Evolutionary conservation across 306 rosid species (phyloP).

Genomic region (Quercus cerris): DNA sequence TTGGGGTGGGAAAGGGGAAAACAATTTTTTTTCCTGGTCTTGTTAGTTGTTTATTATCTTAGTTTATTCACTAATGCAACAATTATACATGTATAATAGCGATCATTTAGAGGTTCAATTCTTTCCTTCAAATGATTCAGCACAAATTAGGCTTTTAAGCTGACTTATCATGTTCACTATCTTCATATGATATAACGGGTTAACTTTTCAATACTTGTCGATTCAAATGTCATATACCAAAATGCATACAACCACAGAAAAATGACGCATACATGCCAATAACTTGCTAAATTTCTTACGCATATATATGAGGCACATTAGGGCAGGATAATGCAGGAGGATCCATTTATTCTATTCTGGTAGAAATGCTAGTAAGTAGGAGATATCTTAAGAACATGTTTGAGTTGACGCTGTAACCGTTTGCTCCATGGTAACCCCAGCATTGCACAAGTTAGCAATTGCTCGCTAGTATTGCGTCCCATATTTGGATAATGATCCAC

Average conservation of each 20-base stretch:
- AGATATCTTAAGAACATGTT: slow-evolving; percentile 28
- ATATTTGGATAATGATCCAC: slow-evolving; percentile 33
- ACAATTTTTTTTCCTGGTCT: too few relatives aligned
- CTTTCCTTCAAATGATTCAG: neutral
- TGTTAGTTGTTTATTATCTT: too few relatives aligned
- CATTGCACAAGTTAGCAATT: slow-evolving; percentile 51
- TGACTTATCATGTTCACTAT: neutral
- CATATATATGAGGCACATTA: neutral
- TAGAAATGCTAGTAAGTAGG: neutral
- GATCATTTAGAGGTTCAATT: neutral
- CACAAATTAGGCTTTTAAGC: neutral
- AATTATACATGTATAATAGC: neutral
- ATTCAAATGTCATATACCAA: neutral
- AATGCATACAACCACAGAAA: neutral
- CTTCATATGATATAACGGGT: neutral
- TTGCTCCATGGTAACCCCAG: slow-evolving; percentile 20
- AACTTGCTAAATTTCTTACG: neutral
- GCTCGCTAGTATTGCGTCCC: slow-evolving; percentile 42
- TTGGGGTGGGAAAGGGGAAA: too few relatives aligned
- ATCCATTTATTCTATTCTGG: neutral
- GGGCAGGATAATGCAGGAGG: neutral
- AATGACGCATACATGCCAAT: neutral
- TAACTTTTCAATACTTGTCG: neutral
- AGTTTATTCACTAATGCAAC: neutral
- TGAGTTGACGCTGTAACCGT: slow-evolving; percentile 26